Conservation (phyloP, 805 yeast species). For the Ogataea pignaliae region DNA sequence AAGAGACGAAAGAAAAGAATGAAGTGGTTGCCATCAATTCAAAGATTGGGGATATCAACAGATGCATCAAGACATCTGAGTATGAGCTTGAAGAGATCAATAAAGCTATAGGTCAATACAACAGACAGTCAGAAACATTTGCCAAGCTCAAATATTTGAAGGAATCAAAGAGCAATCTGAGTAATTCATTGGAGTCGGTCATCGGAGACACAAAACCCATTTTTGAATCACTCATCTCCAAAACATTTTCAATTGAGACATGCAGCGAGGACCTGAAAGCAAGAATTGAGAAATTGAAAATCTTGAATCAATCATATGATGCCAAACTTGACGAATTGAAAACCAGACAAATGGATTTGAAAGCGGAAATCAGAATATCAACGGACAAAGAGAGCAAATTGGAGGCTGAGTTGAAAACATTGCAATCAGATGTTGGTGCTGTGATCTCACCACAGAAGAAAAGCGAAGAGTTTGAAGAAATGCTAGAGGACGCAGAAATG, state of each 20-base stretch:
- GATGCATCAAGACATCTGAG: slow-evolving; percentile 34
- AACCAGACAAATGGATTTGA: slow-evolving; percentile 3
- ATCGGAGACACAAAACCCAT: background rate
- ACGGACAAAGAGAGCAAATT: background rate
- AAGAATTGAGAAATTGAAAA: background rate
- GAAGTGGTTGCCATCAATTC: slow-evolving; percentile 27
- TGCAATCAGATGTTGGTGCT: slow-evolving; percentile 1
- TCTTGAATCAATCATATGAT: background rate
- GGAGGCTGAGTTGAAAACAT: slow-evolving; percentile 4
- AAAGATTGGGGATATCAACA: slow-evolving; percentile 36
- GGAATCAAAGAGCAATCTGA: slow-evolving; percentile 6
- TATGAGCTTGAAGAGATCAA: slow-evolving; percentile 48
- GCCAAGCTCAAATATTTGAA: slow-evolving; percentile 42
- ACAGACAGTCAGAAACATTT: slow-evolving; percentile 53
- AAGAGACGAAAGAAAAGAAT: slow-evolving; percentile 25
- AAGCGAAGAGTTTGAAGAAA: too few species aligned
- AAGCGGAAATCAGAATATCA: background rate
- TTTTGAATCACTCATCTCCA: slow-evolving; percentile 2
- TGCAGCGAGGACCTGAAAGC: background rate
- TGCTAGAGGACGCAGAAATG: slow-evolving; percentile 47
- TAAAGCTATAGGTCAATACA: slow-evolving; percentile 45
- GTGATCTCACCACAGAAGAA: too few species aligned
- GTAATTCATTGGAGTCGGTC: background rate
- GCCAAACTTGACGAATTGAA: slow-evolving; percentile 1
- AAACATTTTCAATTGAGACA: background rate